Percentiles rank a stretch among this genome's conserved stretches.
phyloP scores from a whole-genome alignment of 305 asterid species.

The Fraxinus dipetala region DNA sequence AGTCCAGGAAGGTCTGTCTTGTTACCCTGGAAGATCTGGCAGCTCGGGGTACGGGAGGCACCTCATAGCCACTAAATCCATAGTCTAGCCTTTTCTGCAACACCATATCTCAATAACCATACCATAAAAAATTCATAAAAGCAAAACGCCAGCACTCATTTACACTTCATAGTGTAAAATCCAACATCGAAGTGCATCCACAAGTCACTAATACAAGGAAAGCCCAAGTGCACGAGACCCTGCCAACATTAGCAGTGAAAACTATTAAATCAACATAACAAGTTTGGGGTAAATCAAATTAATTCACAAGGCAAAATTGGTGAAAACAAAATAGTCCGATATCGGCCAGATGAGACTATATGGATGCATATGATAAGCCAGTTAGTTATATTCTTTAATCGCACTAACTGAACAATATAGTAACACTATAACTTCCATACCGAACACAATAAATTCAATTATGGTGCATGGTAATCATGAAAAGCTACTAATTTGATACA shows the following conservation, averaged over 20 bases:
- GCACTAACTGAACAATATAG: not conserved
- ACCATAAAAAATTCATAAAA: conserved; percentile 35
- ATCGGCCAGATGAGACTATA: not conserved
- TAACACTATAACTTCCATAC: not conserved
- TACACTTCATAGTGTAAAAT: conserved; percentile 23
- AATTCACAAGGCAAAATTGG: not conserved
- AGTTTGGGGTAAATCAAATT: conserved; percentile 5
- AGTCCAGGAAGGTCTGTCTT: not conserved
- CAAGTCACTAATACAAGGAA: conserved; percentile 5
- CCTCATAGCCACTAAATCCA: conserved; percentile 74
- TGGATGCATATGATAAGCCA: not conserved
- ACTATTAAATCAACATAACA: not conserved
- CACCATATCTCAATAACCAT: conserved; percentile 69
- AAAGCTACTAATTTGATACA: not conserved
- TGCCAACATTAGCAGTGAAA: conserved; percentile 7
- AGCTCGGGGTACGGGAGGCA: conserved; percentile 85
- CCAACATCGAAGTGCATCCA: conserved; percentile 3
- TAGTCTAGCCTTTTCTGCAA: conserved; percentile 71
- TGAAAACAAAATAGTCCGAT: not conserved
- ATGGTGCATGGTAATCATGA: not conserved
- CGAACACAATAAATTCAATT: conserved; percentile 5
- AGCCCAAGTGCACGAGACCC: conserved; percentile 18
- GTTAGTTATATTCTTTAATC: not conserved
- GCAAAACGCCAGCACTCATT: conserved; percentile 23
- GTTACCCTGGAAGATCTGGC: conserved; percentile 86